phyloP scores from a whole-genome alignment of 495 filamentous ascomycete species.

The Penicillium coffeae region DNA sequence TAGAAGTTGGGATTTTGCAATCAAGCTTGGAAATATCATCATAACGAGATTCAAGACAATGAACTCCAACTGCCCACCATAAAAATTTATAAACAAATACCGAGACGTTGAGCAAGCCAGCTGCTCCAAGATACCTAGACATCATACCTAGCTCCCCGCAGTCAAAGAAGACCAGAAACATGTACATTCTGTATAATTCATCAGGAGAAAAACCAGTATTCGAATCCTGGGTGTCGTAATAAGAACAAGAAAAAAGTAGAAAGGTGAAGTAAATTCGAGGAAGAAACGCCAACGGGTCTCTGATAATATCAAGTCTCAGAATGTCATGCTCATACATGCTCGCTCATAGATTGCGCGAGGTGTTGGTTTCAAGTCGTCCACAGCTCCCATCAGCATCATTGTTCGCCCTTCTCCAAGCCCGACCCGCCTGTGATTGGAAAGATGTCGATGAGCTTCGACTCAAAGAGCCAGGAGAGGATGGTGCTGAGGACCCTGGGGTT shows the following conservation, averaged over 20 bases:
- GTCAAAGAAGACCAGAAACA: background rate
- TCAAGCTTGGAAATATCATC: too few relatives aligned
- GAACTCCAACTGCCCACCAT: too few relatives aligned
- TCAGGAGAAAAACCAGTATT: too few relatives aligned
- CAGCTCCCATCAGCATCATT: conserved; percentile 16
- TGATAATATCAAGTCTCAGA: too few relatives aligned
- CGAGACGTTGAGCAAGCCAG: background rate
- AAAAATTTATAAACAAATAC: background rate
- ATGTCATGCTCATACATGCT: background rate
- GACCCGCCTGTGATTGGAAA: conserved; percentile 17
- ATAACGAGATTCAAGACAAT: too few relatives aligned
- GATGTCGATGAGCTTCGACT: conserved; percentile 33
- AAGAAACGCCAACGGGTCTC: background rate
- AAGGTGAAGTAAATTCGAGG: background rate
- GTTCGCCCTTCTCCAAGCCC: conserved; percentile 12
- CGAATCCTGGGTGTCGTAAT: background rate
- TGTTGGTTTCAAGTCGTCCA: conserved; percentile 23
- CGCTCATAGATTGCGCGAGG: conserved; percentile 16
- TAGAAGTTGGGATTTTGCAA: too few relatives aligned
- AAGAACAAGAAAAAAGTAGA: background rate
- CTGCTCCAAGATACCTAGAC: too few relatives aligned
- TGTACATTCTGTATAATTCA: conserved; percentile 3
- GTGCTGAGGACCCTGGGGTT: conserved; percentile 25
- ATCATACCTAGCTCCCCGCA: background rate
- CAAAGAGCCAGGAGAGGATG: conserved; percentile 27